Evolutionary conservation across 768 basidiomycete genomes (phyloP), one percentile per base, ranked within the genome.

Genomic region (Xerocomus brunneocitrinus): DNA sequence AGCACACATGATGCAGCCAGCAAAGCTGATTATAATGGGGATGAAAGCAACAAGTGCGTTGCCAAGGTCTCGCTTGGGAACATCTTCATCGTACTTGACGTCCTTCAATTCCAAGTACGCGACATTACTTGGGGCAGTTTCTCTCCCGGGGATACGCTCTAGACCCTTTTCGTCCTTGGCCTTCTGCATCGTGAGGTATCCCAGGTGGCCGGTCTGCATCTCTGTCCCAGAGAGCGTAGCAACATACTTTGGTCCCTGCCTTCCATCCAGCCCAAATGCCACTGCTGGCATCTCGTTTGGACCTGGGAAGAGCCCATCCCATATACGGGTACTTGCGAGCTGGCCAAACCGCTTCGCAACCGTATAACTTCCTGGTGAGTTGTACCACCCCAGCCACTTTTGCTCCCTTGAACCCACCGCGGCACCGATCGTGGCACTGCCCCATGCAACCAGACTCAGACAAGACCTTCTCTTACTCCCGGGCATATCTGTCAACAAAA

Each of bases 401-500:
- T 56, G 42, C 28, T 12, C 10, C 44, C 50, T 35, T 50, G 58
- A 56, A 50, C 40, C 52, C 55, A 16, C 47, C 7, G 45, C 69
- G 65, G 67, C 47, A 52, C 69, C 65, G 67, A 14, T 49, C 8
- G 28, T 41, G 28, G 56, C 8, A 58, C 58, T 48, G 6, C 41
- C 28, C 12, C 36, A 49, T 49, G 38, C 40, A 19, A 36, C 46
- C 34, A 22, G 41, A 42, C 41, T 42, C 25, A 39, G 34, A 24
- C 19, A 7, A 19, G 1, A 19, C 19, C 19, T 19, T 19, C 19
- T 19, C 19, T 64, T 85, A 86, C 59, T 71, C 73, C 47, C 73
- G 67, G 3, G 76, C 77, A 52, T 59, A 42, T 24, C 74, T 88
- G 9, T 73, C 81, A 7, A 87, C 85, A 0, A 84, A 85, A 4